Percentiles rank a stretch among this genome's conserved stretches.
Evolutionary conservation across 495 filamentous ascomycete genomes (phyloP).

Genomic region (Talaromyces stipitatus): DNA sequence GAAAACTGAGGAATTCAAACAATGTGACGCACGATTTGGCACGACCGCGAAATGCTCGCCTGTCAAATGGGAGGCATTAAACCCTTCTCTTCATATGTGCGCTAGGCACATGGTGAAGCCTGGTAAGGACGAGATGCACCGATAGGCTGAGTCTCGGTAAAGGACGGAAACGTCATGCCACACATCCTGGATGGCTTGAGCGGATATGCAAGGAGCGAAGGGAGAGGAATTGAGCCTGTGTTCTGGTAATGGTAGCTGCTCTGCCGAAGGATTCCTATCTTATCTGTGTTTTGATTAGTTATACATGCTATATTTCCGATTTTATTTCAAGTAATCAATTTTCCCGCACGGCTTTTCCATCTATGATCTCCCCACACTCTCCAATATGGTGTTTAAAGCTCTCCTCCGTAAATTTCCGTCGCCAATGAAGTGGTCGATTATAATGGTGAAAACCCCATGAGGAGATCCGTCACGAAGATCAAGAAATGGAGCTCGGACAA

Average conservation of each 20-base stretch:
- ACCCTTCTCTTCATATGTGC: constrained; percentile 6
- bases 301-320: neutral
- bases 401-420: constrained; percentile 13
- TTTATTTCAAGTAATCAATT: neutral
- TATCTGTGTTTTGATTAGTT: neutral
- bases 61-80: neutral
- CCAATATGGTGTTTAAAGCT: constrained; percentile 12
- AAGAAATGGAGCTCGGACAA: constrained; percentile 14
- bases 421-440: constrained; percentile 12
- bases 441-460: constrained; percentile 15
- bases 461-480: neutral
- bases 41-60: neutral
- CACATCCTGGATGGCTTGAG: neutral
- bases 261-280: neutral
- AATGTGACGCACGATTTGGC: constrained; percentile 9
- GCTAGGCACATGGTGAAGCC: constrained; percentile 14
- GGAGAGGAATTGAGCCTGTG: neutral
- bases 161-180: neutral
- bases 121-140: constrained; percentile 8
- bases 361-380: constrained; percentile 15
- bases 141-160: neutral
- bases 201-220: neutral
- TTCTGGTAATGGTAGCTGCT: neutral
- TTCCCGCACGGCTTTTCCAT: constrained; percentile 8
- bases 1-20: constrained; percentile 8